Base-by-base conservation (phyloP, 1,139 yeast genomes). In the Yamadazyma dendronema region DNA sequence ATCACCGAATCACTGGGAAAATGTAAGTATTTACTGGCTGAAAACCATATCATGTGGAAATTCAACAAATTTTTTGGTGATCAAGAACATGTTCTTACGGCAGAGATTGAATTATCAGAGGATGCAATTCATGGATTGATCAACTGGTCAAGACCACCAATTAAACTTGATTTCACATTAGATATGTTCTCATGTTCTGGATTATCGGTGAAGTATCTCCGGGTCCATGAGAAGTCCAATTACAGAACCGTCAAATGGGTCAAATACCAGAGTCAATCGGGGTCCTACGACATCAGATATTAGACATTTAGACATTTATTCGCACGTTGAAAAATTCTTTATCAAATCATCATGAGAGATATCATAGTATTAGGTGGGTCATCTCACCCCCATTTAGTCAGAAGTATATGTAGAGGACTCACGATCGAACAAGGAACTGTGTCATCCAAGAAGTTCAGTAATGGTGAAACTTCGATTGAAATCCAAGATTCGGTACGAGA, bases 401-500 rank as follows among this genome's bases (percentile, higher is more conserved):
- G 64, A 34, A 62, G 77, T 37, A 83, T 85, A 31, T 83, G 92
- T 58, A 65, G 74, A 13, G 75, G 77, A 48, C 67, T 86, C 38
- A 79, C 84, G 24, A 62, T 83, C 13, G 80, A 77, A 29, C 77
- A 77, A 43, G 84, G 85, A 12, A 65, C 66, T 17, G 84, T 80
- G 4, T 62, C 64, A 17, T 67, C 80, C 22, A 64, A 62, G 37
- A 82, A 81, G 57, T 85, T 86, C 61, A 61, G 71, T 40, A 90
- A 90, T 57, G 97, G 97, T 38, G 97, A 90, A 56, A 88, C 95
- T n/a, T 80, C 90, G 28, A 84, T 89, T 40, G 84, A 82, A 40
- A 77, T 90, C 41, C 75, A 75, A 40, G 94, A 86, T 53, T 83
- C 95, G 10, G 97, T 90, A 27, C 75, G 97, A 57, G 97, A 88